phyloP scores from a whole-genome alignment of 257 asterid species.

The Leptodermis oblonga region DNA sequence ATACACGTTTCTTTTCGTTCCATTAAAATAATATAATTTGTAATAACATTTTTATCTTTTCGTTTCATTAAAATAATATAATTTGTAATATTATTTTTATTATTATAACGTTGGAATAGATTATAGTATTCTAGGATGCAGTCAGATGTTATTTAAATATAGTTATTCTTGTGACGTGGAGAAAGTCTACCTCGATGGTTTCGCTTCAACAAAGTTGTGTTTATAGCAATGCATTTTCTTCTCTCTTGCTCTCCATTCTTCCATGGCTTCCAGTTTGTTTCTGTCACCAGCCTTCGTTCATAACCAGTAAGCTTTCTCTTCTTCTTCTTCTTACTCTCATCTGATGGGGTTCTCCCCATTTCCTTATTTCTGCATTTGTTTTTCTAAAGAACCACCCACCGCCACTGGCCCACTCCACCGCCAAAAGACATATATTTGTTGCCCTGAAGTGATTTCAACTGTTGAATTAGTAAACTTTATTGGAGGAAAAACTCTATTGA shows the following conservation, averaged over 20 bases:
- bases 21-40: no score
- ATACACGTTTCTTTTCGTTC: no score
- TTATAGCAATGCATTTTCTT: constrained; percentile 15
- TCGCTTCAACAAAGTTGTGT: constrained; percentile 33
- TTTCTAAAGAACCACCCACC: no score
- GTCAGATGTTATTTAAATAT: constrained; percentile 1
- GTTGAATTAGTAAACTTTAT: no score
- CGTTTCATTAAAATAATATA: no score
- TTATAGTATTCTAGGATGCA: neutral
- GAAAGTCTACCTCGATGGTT: constrained; percentile 43
- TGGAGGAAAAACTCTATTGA: no score
- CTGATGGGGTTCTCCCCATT: neutral
- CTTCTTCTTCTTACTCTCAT: neutral
- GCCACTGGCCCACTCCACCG: no score
- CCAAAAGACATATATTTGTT: no score
- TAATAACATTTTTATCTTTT: no score
- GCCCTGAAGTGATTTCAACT: no score
- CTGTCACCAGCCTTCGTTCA: constrained; percentile 36
- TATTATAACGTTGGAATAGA: no score
- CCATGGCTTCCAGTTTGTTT: constrained; percentile 48
- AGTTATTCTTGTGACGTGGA: neutral
- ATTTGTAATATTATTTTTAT: no score
- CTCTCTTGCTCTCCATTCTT: constrained; percentile 19
- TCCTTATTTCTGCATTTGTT: neutral
- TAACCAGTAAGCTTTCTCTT: constrained; percentile 35